A percentile compares a stretch with the other conserved stretches of the same genome.
Conservation (phyloP, 2,329 filamentous ascomycete genomes). For the Phaeomoniella chlamydospora region DNA sequence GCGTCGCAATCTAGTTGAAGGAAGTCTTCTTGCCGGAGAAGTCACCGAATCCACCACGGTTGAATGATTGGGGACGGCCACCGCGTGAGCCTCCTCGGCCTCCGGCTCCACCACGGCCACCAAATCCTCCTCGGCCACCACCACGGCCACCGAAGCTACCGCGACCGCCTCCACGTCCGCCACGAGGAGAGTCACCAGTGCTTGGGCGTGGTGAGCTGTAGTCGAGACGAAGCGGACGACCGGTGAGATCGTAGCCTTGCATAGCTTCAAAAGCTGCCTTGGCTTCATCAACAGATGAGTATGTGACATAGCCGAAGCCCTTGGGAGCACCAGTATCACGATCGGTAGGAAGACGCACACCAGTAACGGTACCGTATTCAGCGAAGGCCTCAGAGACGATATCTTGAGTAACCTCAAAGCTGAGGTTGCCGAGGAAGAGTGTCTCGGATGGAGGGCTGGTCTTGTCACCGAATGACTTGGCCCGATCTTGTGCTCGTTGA, state of each 20-base stretch:
- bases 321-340: conserved; percentile 71
- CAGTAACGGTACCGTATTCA: conserved; percentile 55
- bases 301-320: conserved; percentile 86
- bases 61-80: conserved; percentile 28
- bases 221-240: conserved; percentile 70
- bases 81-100: conserved; percentile 29
- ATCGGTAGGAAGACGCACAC: conserved; percentile 79
- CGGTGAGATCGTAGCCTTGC: conserved; percentile 56
- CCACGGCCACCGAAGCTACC: conserved; percentile 35
- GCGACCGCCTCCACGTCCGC: conserved; percentile 29
- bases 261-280: conserved; percentile 56
- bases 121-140: conserved; percentile 30
- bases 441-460: conserved; percentile 71
- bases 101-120: conserved; percentile 30
- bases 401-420: conserved; percentile 71
- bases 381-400: conserved; percentile 59
- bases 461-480: conserved; percentile 55
- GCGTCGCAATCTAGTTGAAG: conserved; percentile 39
- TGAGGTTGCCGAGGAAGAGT: conserved; percentile 81
- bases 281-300: conserved; percentile 69
- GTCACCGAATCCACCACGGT: conserved; percentile 43
- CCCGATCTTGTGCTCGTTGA: conserved; percentile 42
- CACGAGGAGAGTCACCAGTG: conserved; percentile 28
- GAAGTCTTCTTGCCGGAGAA: conserved; percentile 72
- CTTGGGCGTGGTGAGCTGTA: conserved; percentile 55